Percentiles rank a stretch among this genome's conserved stretches.
Conservation (phyloP, 176 grass and related monocot species). For the Oryza australiensis region DNA sequence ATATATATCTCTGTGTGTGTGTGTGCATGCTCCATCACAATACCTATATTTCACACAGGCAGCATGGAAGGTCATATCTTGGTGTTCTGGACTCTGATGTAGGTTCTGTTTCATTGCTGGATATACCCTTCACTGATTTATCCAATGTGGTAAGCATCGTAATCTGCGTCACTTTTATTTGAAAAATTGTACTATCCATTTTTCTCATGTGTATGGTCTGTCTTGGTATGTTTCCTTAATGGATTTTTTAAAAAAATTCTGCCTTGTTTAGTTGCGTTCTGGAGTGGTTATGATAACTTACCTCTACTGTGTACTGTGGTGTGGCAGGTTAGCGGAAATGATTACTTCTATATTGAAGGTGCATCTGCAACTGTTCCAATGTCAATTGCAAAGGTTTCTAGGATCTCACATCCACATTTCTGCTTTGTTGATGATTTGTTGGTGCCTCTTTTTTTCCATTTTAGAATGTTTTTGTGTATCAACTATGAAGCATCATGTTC, state of each 20-base stretch:
- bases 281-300: not conserved
- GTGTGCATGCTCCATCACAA: not conserved
- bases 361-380: conserved; percentile 67
- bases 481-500: not conserved
- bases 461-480: not conserved
- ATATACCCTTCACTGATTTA: conserved; percentile 77
- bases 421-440: conserved; percentile 11
- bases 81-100: conserved; percentile 71
- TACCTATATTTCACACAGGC: conserved; percentile 51
- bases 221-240: not conserved
- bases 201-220: conserved; percentile 3
- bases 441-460: not conserved
- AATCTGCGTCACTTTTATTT: conserved; percentile 11
- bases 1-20: too few relatives aligned
- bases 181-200: not conserved
- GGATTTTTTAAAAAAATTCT: not conserved
- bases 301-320: not conserved
- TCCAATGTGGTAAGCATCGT: conserved; percentile 63
- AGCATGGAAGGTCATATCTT: conserved; percentile 80
- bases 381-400: conserved; percentile 84
- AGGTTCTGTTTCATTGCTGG: conserved; percentile 70
- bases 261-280: not conserved
- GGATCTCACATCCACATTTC: conserved; percentile 10
- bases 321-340: conserved; percentile 48
- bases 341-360: conserved; percentile 85